Evolutionary conservation across 495 filamentous ascomycete species (phyloP), one percentile per base, ranked within the genome.

Genomic region (Corynascus novoguineensis): DNA sequence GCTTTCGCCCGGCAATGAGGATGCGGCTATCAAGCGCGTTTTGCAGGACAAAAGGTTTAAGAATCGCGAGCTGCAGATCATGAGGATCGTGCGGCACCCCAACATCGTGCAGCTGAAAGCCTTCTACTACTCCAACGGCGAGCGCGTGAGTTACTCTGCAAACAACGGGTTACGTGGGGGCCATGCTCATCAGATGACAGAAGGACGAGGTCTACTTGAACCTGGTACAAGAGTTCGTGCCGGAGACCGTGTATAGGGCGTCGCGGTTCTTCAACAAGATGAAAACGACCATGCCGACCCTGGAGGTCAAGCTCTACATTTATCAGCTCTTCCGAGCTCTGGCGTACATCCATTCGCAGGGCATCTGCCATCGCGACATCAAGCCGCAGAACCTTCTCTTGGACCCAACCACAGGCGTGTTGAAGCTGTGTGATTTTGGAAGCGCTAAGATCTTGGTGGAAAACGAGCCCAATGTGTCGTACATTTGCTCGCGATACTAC

Each of bases 151-250:
- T 68, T 35, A 56, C n/a, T 10, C 56, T 48, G 2, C 28, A 38
- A 50, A 17, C 10, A 14, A 31, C 12, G 37, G 24, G 12, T 17
- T 12, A 41, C 28, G 24, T 22, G 24, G 35, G 59, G 63, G 11
- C 15, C 0, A 21, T 56, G 42, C 73, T 61, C 55, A 58, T 60
- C 51, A 55, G 42, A 50, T 21, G 63, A 52, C 63, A 97, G 92
- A 96, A 97, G 79, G 95, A 99, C 69, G 93, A 99, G 78, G 95
- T 99, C 12, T 99, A 97, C 72, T 85, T 99, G 47, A 99, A 99
- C 68, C 81, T 99, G 38, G 91, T 99, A 45, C 86, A 97, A 65
- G 93, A 99, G 71, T 99, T 90, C 68, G 95, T 99, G 48, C 95
- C 95, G 10, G 93, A 97, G 77, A 97, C 93, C 0, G 95, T 99